These are phyloP conservation scores for Pleurotus sapidus DNA, from an alignment of 768 basidiomycete genomes.

Conservation along the genomic window DNA sequence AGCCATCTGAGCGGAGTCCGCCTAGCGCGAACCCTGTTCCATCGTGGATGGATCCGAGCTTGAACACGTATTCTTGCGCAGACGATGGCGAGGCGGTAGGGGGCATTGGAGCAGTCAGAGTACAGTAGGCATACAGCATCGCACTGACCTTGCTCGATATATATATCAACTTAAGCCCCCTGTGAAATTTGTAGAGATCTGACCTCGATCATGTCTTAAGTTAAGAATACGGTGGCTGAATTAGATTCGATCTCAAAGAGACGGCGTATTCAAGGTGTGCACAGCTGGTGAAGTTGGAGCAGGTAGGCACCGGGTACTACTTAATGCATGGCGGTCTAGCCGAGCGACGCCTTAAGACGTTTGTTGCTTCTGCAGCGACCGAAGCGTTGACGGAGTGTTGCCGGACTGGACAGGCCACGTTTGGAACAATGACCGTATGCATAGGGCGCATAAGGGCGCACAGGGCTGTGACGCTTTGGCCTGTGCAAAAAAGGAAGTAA, in stretches of 20 bases:
- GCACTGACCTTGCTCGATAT: background rate
- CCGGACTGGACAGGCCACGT: too few species aligned
- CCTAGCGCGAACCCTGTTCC: background rate
- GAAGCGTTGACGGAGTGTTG: too few species aligned
- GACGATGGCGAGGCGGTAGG: background rate
- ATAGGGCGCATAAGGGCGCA: background rate
- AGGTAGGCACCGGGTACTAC: too few species aligned
- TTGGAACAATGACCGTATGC: too few species aligned
- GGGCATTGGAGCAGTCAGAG: background rate
- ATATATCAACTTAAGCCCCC: background rate
- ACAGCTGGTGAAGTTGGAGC: too few species aligned
- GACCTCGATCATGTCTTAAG: background rate
- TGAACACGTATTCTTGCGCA: background rate
- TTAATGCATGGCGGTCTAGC: too few species aligned
- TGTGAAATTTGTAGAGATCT: conserved; percentile 2
- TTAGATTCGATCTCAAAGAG: background rate
- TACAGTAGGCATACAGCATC: background rate
- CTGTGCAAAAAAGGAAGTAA: too few species aligned
- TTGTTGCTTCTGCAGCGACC: too few species aligned
- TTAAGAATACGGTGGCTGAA: conserved; percentile 1
- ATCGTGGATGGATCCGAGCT: conserved; percentile 1
- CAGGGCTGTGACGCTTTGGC: background rate
- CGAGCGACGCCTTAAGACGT: too few species aligned
- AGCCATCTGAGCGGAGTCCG: conserved; percentile 19
- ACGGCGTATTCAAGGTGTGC: too few species aligned